Evolutionary conservation across 106 monocot species (phyloP).

Genomic region (Dendrobium catenatum): DNA sequence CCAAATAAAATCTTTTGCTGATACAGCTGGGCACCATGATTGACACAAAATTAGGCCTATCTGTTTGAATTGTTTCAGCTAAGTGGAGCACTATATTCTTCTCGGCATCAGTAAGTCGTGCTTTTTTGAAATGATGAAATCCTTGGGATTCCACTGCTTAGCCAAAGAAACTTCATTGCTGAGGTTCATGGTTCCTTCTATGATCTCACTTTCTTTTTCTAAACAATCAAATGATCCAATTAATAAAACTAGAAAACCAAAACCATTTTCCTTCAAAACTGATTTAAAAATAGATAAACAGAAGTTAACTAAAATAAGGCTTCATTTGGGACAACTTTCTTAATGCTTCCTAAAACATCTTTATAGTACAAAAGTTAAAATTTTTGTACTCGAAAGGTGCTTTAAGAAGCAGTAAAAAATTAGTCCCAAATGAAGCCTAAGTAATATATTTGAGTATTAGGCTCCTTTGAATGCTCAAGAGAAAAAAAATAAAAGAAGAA

Average conservation of each 20-base stretch:
- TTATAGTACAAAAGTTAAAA: no score
- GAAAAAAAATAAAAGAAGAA: no score
- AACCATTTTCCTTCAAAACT: no score
- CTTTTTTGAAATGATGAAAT: conserved; percentile 1
- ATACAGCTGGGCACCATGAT: conserved; percentile 5
- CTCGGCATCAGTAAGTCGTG: conserved; percentile 3
- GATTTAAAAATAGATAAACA: no score
- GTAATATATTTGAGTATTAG: no score
- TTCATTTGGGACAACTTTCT: no score
- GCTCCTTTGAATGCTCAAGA: no score
- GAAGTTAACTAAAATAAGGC: neutral
- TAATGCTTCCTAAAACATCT: no score
- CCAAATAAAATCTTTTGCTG: conserved; percentile 5
- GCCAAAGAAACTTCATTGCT: neutral
- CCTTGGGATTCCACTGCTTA: neutral
- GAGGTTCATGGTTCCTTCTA: neutral
- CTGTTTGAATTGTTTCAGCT: conserved; percentile 7
- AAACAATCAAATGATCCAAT: neutral
- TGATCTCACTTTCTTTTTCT: neutral
- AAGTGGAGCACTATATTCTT: conserved; percentile 5
- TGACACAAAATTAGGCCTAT: conserved; percentile 20
- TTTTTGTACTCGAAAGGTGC: no score
- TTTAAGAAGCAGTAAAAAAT: no score
- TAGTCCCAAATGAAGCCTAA: no score
- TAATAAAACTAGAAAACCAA: neutral